Evolutionary conservation across 768 basidiomycete genomes (phyloP).

Genomic region (Pleurotus sapidus): DNA sequence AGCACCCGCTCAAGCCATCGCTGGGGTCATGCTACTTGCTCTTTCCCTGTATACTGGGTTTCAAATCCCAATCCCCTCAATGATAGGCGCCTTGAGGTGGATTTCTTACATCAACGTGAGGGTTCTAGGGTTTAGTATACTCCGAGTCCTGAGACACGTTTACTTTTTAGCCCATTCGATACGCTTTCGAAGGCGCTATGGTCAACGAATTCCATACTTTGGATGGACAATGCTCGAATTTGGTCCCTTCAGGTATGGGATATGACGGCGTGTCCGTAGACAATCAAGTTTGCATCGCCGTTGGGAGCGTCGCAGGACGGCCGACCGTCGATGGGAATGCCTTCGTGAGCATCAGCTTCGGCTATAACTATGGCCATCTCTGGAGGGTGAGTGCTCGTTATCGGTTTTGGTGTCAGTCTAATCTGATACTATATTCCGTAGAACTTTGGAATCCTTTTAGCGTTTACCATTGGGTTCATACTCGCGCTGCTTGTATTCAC

Average conservation of each 20-base stretch:
- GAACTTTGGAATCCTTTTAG: slow-evolving; percentile 70
- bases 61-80: slow-evolving; percentile 51
- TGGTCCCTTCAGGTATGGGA: slow-evolving; percentile 61
- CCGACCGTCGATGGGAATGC: slow-evolving; percentile 55
- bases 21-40: slow-evolving; percentile 35
- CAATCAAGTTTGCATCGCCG: slow-evolving; percentile 76
- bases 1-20: slow-evolving; percentile 62
- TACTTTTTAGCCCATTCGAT: slow-evolving; percentile 54
- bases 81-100: slow-evolving; percentile 70
- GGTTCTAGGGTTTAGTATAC: slow-evolving; percentile 10
- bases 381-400: slow-evolving; percentile 36
- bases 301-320: slow-evolving; percentile 63
- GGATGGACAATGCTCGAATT: slow-evolving; percentile 53
- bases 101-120: slow-evolving; percentile 60
- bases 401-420: not conserved
- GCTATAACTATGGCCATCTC: slow-evolving; percentile 33
- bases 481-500: slow-evolving; percentile 55
- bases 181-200: slow-evolving; percentile 73
- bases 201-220: slow-evolving; percentile 80
- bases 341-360: slow-evolving; percentile 49
- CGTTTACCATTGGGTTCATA: slow-evolving; percentile 63
- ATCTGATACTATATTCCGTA: slow-evolving; percentile 16
- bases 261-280: slow-evolving; percentile 51
- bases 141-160: not conserved
- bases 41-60: slow-evolving; percentile 20